Conservation (phyloP, 2,329 filamentous ascomycete genomes). For the Ophioceras dolichostomum region DNA sequence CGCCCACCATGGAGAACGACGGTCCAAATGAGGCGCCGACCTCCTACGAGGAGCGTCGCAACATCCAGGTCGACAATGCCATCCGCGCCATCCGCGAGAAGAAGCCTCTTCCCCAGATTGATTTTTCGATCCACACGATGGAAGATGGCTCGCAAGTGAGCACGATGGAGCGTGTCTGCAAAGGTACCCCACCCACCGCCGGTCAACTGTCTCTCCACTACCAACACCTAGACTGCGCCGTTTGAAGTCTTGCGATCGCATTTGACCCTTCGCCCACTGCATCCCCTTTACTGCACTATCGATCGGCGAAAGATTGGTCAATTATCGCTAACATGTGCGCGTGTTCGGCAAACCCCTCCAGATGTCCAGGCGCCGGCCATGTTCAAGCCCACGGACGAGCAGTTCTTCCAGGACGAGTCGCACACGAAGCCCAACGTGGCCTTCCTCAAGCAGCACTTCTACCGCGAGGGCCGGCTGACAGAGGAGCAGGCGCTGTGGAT, state of each 20-base stretch:
- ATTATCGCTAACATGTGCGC: too few species aligned
- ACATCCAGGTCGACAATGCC: constrained; percentile 69
- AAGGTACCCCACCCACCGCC: constrained; percentile 53
- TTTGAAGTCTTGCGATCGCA: too few species aligned
- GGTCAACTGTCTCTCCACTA: too few species aligned
- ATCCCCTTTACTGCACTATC: too few species aligned
- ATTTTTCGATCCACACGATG: constrained; percentile 97
- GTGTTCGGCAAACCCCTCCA: too few species aligned
- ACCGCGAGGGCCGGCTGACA: constrained; percentile 89
- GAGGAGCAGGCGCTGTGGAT: constrained; percentile 98
- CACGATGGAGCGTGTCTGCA: constrained; percentile 92
- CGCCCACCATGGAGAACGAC: constrained; percentile 36
- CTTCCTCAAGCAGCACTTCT: constrained; percentile 97
- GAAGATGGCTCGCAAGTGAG: constrained; percentile 93
- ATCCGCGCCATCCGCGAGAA: constrained; percentile 88
- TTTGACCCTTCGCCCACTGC: too few species aligned
- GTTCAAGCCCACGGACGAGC: constrained; percentile 80
- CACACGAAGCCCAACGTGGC: constrained; percentile 80
- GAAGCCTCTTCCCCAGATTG: constrained; percentile 92
- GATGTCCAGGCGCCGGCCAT: constrained; percentile 97
- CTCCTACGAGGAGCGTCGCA: constrained; percentile 33
- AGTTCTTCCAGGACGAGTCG: constrained; percentile 84
- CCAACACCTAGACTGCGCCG: too few species aligned
- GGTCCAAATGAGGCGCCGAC: constrained; percentile 22
- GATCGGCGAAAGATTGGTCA: too few species aligned